These are phyloP conservation scores for Penicillium crystallinum DNA, from an alignment of 495 filamentous ascomycete genomes.

Conservation along the genomic window DNA sequence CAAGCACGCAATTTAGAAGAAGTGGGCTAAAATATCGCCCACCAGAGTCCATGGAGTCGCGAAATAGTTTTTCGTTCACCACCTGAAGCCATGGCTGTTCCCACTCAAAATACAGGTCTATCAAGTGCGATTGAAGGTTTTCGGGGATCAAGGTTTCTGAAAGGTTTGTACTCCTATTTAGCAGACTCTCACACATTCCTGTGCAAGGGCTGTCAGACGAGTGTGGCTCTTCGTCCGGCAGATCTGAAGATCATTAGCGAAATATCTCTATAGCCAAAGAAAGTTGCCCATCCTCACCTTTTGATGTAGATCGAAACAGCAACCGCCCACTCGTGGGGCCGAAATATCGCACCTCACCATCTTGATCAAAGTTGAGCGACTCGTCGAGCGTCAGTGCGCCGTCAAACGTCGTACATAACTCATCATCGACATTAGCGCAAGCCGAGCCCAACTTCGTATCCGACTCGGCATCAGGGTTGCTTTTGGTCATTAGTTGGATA, in stretches of 20 bases:
- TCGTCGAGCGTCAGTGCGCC: conserved; percentile 26
- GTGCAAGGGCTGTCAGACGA: conserved; percentile 9
- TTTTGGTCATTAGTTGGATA: conserved; percentile 14
- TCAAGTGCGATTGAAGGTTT: conserved; percentile 19
- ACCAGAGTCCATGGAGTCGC: conserved; percentile 55
- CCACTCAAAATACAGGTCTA: conserved; percentile 71
- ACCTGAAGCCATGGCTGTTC: conserved; percentile 70
- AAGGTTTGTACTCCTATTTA: not conserved
- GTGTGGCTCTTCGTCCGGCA: conserved; percentile 5
- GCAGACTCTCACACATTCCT: not conserved
- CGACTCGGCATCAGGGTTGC: not conserved
- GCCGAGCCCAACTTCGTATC: not conserved
- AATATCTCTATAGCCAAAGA: not conserved
- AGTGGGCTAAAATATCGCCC: conserved; percentile 64
- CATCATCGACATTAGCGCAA: conserved; percentile 17
- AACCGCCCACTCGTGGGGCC: conserved; percentile 26
- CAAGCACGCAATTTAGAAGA: conserved; percentile 69
- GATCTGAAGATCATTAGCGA: conserved; percentile 11
- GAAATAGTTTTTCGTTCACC: conserved; percentile 67
- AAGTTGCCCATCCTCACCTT: conserved; percentile 1
- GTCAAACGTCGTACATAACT: conserved; percentile 22
- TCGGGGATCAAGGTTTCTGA: conserved; percentile 8
- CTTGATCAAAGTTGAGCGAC: conserved; percentile 28
- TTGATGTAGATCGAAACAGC: conserved; percentile 16
- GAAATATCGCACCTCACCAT: conserved; percentile 30